Conservation (phyloP, 176 grass and related monocot genomes). For the Aegilops tauschii region DNA sequence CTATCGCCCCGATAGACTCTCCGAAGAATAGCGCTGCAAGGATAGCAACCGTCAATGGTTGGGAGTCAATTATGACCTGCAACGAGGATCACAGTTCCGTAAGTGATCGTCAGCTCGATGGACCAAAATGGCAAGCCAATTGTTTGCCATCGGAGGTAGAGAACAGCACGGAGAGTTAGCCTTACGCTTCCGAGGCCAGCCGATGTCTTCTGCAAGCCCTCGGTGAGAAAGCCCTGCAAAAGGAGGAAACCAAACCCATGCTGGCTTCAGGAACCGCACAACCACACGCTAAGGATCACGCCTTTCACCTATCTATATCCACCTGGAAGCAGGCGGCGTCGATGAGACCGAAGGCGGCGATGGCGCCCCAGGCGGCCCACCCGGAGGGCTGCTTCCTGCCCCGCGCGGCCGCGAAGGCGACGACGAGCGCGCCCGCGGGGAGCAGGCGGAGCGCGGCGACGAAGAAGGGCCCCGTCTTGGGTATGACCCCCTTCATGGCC, state of each 20-base stretch:
- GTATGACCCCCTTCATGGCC: slow-evolving; percentile 98
- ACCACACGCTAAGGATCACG: not conserved
- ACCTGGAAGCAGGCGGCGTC: slow-evolving; percentile 96
- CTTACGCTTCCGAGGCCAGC: slow-evolving; percentile 92
- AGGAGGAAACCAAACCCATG: not conserved
- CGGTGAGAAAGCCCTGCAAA: slow-evolving; percentile 83
- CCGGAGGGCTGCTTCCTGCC: slow-evolving; percentile 80
- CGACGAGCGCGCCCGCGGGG: slow-evolving; percentile 65
- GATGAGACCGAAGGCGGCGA: slow-evolving; percentile 61
- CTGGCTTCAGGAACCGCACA: slow-evolving; percentile 7
- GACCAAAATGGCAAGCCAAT: slow-evolving; percentile 16
- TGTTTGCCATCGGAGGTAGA: slow-evolving; percentile 10
- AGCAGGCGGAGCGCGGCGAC: slow-evolving; percentile 72
- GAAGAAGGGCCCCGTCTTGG: slow-evolving; percentile 89
- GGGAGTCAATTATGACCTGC: slow-evolving; percentile 96
- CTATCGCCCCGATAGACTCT: slow-evolving; percentile 69
- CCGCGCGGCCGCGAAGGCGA: slow-evolving; percentile 64
- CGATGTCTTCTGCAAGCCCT: slow-evolving; percentile 89
- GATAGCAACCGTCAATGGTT: slow-evolving; percentile 90
- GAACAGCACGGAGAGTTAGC: slow-evolving; percentile 9
- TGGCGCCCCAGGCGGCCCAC: slow-evolving; percentile 59
- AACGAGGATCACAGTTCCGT: slow-evolving; percentile 23
- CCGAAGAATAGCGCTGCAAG: slow-evolving; percentile 85
- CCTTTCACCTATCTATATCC: not conserved
- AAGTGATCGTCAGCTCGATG: slow-evolving; percentile 5